Conservation (phyloP, 2,329 filamentous ascomycete species). For the Hypoxylon sp. region DNA sequence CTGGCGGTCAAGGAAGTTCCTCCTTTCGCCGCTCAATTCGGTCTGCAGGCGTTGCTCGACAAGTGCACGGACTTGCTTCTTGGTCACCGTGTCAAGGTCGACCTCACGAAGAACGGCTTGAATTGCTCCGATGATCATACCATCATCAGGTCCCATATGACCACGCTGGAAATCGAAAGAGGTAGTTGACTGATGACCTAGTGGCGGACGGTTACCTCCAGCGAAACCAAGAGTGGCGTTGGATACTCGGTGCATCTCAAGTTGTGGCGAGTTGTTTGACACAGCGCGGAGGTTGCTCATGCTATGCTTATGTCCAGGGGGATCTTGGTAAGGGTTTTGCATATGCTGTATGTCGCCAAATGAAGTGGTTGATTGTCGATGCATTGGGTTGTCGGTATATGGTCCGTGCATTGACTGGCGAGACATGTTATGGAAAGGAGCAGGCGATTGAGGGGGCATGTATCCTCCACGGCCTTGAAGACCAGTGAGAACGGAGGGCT, state of each 20-base stretch:
- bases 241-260: constrained; percentile 52
- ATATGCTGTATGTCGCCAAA: constrained; percentile 62
- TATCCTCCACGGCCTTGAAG: constrained; percentile 76
- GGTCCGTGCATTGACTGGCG: constrained; percentile 55
- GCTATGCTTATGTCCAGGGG: constrained; percentile 62
- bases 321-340: constrained; percentile 67
- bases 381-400: constrained; percentile 61
- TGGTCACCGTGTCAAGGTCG: constrained; percentile 95
- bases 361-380: constrained; percentile 78
- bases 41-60: constrained; percentile 94
- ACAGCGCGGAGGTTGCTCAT: constrained; percentile 66
- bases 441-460: constrained; percentile 85
- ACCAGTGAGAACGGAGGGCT: constrained; percentile 85
- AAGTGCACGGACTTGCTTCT: constrained; percentile 92
- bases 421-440: constrained; percentile 66
- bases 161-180: constrained; percentile 70
- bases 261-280: constrained; percentile 57
- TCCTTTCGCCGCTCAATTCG: constrained; percentile 84
- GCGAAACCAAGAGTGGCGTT: constrained; percentile 58
- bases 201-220: constrained; percentile 57
- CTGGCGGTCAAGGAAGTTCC: constrained; percentile 87
- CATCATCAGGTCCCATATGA: constrained; percentile 75
- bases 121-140: constrained; percentile 83
- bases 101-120: constrained; percentile 84
- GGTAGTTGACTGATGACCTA: constrained; percentile 59